Evolutionary conservation across 257 asterid genomes (phyloP), one percentile per base, ranked within the genome.

Genomic region (Gentiana straminea): DNA sequence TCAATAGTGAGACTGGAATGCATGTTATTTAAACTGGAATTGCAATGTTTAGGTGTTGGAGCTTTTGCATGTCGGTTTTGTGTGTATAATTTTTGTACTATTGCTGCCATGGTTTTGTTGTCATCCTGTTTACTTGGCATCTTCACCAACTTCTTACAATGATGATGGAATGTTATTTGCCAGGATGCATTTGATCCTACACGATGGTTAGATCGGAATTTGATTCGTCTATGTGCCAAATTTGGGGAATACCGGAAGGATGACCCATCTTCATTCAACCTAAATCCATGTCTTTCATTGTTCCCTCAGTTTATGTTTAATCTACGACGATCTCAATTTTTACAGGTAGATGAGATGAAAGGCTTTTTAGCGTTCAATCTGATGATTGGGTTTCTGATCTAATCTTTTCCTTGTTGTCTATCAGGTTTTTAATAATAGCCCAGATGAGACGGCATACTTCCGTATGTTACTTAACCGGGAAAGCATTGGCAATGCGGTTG

Each of bases 201-300:
- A 62, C 79, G 95, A 68, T 92, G 99, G 99, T 65, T 92, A 64
- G 99, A 92, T 69, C 81, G 98, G 76, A 92, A 76, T 64, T 79
- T 92, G 67, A 92, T 92, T 73, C 95, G 98, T 55, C 70, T 88
- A 13, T 92, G 99, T 74, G 76, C 97, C 63, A 92, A 88, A 68
- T 92, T 92, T 68, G 99, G 99, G 60, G 99, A 92, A 44, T 92
- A 92, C 61, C 90, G 94, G 47, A 92, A 92, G 78, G 98, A 92
- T 66, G 97, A 92, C 61, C 94, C 95, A 4, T 49, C 88, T 61
- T 85, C 99, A 8, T 92, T 92, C 77, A 83, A 87, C 4, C 68
- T 92, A 65, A 92, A 88, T 68, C 88, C 84, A 33, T 69, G 77
- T 64, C 80, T 92, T 75, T 88, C 99, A 0, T 70, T 92, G 75